phyloP scores from a whole-genome alignment of 2,329 filamentous ascomycete species.

The Mycocentrospora acerina region DNA sequence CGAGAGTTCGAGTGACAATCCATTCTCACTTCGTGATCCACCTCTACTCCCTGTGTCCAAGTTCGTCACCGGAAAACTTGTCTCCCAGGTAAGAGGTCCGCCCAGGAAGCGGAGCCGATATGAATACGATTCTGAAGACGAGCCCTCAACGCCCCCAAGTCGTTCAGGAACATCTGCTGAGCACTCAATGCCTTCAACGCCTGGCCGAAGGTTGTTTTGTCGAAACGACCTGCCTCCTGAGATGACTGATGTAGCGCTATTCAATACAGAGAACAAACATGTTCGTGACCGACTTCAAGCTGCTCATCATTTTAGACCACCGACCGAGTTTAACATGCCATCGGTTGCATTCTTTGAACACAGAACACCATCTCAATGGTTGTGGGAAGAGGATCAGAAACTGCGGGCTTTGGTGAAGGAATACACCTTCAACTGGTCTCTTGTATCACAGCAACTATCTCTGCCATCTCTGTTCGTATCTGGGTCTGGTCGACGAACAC shows the following conservation, averaged over 20 bases:
- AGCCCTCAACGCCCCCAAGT: constrained; percentile 41
- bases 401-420: constrained; percentile 82
- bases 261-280: constrained; percentile 83
- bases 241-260: constrained; percentile 78
- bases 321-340: constrained; percentile 89
- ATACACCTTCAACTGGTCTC: constrained; percentile 96
- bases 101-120: constrained; percentile 80
- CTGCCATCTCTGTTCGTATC: constrained; percentile 77
- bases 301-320: constrained; percentile 88
- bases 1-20: constrained; percentile 35
- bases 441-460: constrained; percentile 80
- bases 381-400: constrained; percentile 85
- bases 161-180: constrained; percentile 45
- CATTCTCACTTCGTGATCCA: constrained; percentile 36
- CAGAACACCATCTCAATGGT: constrained; percentile 87
- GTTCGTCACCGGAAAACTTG: constrained; percentile 79
- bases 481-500: constrained; percentile 83
- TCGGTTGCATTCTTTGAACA: constrained; percentile 87
- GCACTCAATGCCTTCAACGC: constrained; percentile 45
- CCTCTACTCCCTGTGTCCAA: constrained; percentile 84
- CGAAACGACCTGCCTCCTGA: constrained; percentile 62
- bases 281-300: constrained; percentile 89
- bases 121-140: constrained; percentile 73
- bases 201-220: constrained; percentile 41
- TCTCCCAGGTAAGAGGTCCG: constrained; percentile 65